Percentiles rank a stretch among this genome's conserved stretches.
Evolutionary conservation across 345 rosid species (phyloP).

Genomic region (Dovyalis caffra): DNA sequence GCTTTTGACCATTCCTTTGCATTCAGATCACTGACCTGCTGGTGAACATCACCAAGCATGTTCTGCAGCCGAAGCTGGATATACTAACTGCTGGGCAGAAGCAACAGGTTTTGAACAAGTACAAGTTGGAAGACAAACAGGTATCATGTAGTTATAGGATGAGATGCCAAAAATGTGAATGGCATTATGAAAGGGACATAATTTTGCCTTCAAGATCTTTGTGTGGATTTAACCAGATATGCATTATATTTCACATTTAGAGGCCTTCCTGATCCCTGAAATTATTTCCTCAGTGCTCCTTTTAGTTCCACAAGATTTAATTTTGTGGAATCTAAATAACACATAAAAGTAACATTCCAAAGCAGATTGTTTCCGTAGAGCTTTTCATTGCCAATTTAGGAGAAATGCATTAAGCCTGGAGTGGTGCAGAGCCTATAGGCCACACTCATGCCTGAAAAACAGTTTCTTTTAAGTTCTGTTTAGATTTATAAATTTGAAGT

Average conservation of each 20-base stretch:
- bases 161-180: not conserved
- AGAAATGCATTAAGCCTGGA: no score
- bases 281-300: not conserved
- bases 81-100: conserved; percentile 31
- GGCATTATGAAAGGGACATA: no score
- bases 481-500: not conserved
- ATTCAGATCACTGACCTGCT: conserved; percentile 38
- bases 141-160: conserved; percentile 5
- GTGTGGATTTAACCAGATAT: not conserved
- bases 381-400: no score
- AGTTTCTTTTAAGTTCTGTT: not conserved
- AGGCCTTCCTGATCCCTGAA: not conserved
- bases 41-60: conserved; percentile 35
- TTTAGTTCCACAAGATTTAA: no score
- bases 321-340: no score
- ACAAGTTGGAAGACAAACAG: conserved; percentile 35
- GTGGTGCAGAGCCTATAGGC: no score
- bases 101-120: conserved; percentile 28
- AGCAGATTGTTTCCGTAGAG: no score
- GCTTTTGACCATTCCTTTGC: not conserved
- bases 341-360: no score
- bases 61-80: conserved; percentile 28
- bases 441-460: not conserved
- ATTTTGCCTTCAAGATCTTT: not conserved
- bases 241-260: not conserved